A percentile compares a stretch with the other conserved stretches of the same genome.
phyloP scores from a whole-genome alignment of 352 stramenopile species.

The Labyrinthula sp. region DNA sequence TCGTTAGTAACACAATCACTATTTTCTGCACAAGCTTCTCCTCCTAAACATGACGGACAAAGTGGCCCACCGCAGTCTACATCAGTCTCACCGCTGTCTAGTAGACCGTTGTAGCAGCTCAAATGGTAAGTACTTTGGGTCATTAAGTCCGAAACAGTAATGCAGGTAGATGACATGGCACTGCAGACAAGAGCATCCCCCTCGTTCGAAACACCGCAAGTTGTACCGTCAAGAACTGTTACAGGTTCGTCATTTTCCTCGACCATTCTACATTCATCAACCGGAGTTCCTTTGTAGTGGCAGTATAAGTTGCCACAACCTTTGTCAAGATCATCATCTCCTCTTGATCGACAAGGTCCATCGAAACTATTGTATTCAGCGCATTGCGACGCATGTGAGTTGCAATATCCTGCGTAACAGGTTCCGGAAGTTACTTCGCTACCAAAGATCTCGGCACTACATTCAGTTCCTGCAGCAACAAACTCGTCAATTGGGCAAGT shows the following conservation, averaged over 20 bases:
- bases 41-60: slow-evolving; percentile 1
- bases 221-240: slow-evolving; percentile 15
- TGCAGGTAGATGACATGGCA: background rate
- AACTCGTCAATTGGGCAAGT: slow-evolving; percentile 6
- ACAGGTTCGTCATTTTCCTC: background rate
- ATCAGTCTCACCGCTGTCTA: slow-evolving; percentile 18
- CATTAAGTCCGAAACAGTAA: background rate
- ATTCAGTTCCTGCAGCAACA: slow-evolving; percentile 1
- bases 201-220: background rate
- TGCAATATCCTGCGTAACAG: slow-evolving; percentile 19
- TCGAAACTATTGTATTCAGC: background rate
- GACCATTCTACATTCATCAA: slow-evolving; percentile 1
- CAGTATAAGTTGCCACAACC: slow-evolving; percentile 12
- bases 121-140: slow-evolving; percentile 1
- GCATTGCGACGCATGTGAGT: slow-evolving; percentile 17
- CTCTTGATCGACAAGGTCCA: background rate
- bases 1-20: slow-evolving; percentile 7
- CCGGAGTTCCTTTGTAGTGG: background rate
- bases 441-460: background rate
- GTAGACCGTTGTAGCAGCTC: slow-evolving; percentile 12
- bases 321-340: slow-evolving; percentile 2
- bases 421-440: too few relatives aligned
- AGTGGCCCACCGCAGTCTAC: slow-evolving; percentile 16
- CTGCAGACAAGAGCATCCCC: background rate
- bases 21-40: slow-evolving; percentile 9